phyloP scores from a whole-genome alignment of 495 filamentous ascomycete species.

The Neurospora hispaniola region DNA sequence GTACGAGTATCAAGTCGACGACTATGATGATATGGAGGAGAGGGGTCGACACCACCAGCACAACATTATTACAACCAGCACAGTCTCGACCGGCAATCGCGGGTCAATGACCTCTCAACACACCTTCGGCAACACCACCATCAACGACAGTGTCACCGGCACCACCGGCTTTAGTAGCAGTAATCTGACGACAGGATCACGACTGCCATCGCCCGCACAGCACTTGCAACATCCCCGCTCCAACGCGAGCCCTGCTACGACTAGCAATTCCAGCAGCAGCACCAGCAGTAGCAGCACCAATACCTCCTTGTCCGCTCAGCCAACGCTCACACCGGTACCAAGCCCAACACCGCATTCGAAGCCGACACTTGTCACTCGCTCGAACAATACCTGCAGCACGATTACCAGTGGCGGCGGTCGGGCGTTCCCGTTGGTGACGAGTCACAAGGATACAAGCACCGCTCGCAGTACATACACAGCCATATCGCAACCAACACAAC shows the following conservation, averaged over 20 bases:
- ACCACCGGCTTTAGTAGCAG: not conserved
- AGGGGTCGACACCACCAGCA: not conserved
- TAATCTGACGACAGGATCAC: not conserved
- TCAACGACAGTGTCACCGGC: not conserved
- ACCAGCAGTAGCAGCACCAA: not conserved
- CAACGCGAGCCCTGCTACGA: not conserved
- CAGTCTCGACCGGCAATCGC: not conserved
- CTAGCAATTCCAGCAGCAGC: not conserved
- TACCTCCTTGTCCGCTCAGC: not conserved
- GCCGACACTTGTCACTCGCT: not conserved
- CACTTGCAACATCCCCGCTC: not conserved
- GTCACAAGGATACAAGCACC: not conserved
- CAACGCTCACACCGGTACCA: not conserved
- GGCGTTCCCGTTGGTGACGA: not conserved
- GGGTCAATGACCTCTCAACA: not conserved
- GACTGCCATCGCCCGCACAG: not conserved
- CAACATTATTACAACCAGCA: not conserved
- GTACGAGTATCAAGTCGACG: not conserved
- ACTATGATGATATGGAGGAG: not conserved
- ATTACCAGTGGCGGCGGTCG: not conserved
- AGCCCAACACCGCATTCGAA: not conserved
- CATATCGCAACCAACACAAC: not conserved
- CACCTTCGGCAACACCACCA: not conserved
- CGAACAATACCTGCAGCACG: not conserved
- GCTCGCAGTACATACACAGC: not conserved